Evolutionary conservation across 495 filamentous ascomycete genomes (phyloP), one percentile per base, ranked within the genome.

Genomic region (Jackrogersella multiformis): DNA sequence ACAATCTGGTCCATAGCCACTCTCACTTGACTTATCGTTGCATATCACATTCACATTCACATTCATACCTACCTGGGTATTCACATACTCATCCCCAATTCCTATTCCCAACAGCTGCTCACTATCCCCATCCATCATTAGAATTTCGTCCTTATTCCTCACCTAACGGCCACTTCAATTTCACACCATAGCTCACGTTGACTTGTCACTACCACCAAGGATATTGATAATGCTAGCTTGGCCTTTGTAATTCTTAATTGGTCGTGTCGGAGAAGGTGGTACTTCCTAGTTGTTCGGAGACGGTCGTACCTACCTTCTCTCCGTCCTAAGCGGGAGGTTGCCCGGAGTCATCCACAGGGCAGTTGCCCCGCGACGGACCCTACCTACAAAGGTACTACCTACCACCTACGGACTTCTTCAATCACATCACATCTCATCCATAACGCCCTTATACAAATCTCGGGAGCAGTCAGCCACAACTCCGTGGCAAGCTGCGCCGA

Each of bases 401-500:
- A 20, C 18, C 13, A 44, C 16, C 41, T 44, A 23, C 41, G 23
- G 23, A 23, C 18, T 44, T 44, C 7, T 42, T 42, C 15, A 21
- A 16, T 6, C 2, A 44, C 13, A n/a, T n/a, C n/a, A n/a, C n/a
- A n/a, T n/a, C n/a, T n/a, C n/a, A n/a, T n/a, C n/a, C n/a, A n/a
- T n/a, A n/a, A n/a, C n/a, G n/a, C n/a, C n/a, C 41, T 5, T 24
- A 5, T 26, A n/a, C 26, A 10, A 13, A 26, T n/a, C 20, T 46
- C 12, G 15, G 45, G 51, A 44, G 44, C 52, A 61, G 71, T 48
- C 49, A 52, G 55, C 65, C 71, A 67, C 71, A 30, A 35, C 46
- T 13, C 38, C 32, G 68, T 75, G 73, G 68, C 69, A 55, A 60
- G 49, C 63, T 73, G 73, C 73, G 73, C 73, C 67, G 56, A 73